Evolutionary conservation across 352 stramenopile species (phyloP), one percentile per base, ranked within the genome.

Genomic region (Globisporangium paddicum): DNA sequence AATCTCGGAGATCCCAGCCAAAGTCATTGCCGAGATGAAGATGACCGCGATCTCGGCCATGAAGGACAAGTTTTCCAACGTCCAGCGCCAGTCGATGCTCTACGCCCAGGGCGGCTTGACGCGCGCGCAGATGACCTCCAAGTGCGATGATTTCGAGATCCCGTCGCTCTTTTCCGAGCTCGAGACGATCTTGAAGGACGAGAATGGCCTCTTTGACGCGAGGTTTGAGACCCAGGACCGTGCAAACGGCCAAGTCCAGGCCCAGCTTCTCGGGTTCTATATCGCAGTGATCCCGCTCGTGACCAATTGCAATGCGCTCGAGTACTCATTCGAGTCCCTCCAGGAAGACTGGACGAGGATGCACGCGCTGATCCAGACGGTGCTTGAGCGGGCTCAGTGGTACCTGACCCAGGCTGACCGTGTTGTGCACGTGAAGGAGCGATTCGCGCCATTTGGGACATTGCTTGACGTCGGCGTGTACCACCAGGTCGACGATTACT

Each of bases 11-110:
- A 59, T 82, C 19, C 73, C 73, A 2, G 38, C 67, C 16, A 75
- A 75, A 47, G 66, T 82, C 19, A 58, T 82, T 6, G 73, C 73
- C 9, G 73, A 82, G 60, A 82, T 77, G 70, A 71, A 77, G 46
- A 53, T 82, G 41, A 77, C 73, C 0, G 51, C 72, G 19, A 60
- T 79, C 25, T 63, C 68, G 6, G 62, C 63, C 34, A 79, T 79
- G 70, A 82, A 82, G 58, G 73, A 82, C 68, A 79, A 78, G 42
- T 79, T 82, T 34, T 58, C 61, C 2, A 60, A 48, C 28, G 62
- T 82, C 0, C 73, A 77, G 34, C 58, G 55, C 19, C 62, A 67
- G 6, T 53, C 73, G 0, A 50, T 67, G 32, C 63, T 75, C n/a
- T 82, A 73, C 50, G 63, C 70, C 0, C 26, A 44, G 7, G 73